Conservation (phyloP, 1,284 basidiomycete species). For the Moesziomyces aphidis region DNA sequence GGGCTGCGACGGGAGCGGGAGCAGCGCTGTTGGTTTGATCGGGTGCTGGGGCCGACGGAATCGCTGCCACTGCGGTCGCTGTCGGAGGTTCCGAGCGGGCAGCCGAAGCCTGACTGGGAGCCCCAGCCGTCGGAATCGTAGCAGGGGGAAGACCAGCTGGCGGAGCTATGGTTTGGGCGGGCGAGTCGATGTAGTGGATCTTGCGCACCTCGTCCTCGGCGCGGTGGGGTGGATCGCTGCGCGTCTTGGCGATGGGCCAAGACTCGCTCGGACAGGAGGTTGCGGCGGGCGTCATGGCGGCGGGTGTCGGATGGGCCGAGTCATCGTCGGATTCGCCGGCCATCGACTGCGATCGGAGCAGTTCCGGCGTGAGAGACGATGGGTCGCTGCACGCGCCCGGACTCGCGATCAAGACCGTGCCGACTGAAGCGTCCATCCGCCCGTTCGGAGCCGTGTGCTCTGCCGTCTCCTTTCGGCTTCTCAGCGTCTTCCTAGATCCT, state of each 20-base stretch:
- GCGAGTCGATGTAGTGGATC: conserved; percentile 46
- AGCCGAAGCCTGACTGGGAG: background rate
- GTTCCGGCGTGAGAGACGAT: conserved; percentile 21
- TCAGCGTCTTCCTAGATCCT: background rate
- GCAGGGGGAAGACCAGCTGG: background rate
- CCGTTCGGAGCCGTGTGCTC: background rate
- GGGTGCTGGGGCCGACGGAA: no score
- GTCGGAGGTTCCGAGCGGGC: background rate
- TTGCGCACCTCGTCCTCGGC: conserved; percentile 33
- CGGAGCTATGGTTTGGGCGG: conserved; percentile 3
- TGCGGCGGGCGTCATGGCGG: conserved; percentile 19
- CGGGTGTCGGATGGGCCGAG: conserved; percentile 38
- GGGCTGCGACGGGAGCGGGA: background rate
- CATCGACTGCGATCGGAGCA: conserved; percentile 28
- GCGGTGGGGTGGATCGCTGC: conserved; percentile 4
- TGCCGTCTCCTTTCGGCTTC: background rate
- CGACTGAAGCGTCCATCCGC: conserved; percentile 22
- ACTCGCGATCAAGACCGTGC: conserved; percentile 2
- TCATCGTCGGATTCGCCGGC: conserved; percentile 46
- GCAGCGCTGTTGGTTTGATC: background rate
- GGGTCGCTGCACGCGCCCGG: conserved; percentile 6
- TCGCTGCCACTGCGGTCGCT: background rate
- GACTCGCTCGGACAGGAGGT: conserved; percentile 7
- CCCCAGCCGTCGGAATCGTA: background rate
- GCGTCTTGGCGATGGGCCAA: conserved; percentile 8